Evolutionary conservation across 768 basidiomycete species (phyloP), one percentile per base, ranked within the genome.

Genomic region (Tremella fuciformis): DNA sequence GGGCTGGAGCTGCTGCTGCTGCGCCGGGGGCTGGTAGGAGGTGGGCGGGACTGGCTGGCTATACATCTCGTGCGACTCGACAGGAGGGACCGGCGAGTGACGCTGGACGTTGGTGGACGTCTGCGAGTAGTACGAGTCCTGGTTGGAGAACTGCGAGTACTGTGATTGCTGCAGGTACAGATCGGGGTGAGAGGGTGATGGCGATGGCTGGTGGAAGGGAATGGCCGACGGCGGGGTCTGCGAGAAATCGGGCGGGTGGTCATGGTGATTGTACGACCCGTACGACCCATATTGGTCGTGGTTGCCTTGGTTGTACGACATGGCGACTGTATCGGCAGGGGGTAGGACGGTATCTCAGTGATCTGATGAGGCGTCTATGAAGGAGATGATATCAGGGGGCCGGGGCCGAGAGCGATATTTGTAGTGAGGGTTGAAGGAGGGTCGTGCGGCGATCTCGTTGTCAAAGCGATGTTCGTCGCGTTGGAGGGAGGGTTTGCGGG

Each of bases 21-120:
- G 29, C 24, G 50, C 26, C n/a, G 57, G 9, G 29, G 51, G 34
- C n/a, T 55, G 50, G 34, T 57, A 38, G 24, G 50, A 44, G 37
- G 18, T 8, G 29, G 50, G 19, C 18, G 51, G 51, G 22, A 9
- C 38, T 2, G 21, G 19, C 13, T 42, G 41, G 13, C n/a, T 34
- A 9, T 55, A 34, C 49, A 50, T 50, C 25, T 50, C 49, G 18
- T 50, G 49, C 15, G 16, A 18, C 22, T 46, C 42, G 22, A 19
- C 11, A 4, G 26, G 34, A 29, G 26, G 34, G n/a, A 34, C 34
- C 1, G 57, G 57, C n/a, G 57, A 59, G 15, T 26, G 41, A 11
- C 46, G 53, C 24, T 50, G 44, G 21, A 47, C 58, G 21, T 54
- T 39, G 52, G 51, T 52, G 34, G 22, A 25, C 7, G n/a, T 34